These are phyloP conservation scores for Starmerella sirachaensis DNA, from an alignment of 805 yeast species.

Conservation along the genomic window DNA sequence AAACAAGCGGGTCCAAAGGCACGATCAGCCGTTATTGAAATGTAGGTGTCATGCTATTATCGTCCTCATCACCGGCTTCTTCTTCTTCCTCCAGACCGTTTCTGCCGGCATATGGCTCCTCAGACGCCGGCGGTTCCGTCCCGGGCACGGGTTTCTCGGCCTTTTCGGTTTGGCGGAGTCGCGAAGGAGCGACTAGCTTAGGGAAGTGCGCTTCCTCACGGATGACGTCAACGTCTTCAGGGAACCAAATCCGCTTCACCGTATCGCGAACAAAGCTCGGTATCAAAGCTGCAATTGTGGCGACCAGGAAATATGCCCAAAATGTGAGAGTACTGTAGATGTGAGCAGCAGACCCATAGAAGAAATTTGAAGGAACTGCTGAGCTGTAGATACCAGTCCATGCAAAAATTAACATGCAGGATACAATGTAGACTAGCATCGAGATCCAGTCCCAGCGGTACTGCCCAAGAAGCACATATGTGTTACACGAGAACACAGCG, in stretches of 20 bases:
- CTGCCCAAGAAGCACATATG: conserved; percentile 56
- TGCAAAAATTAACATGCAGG: conserved; percentile 46
- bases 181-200: conserved; percentile 6
- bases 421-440: conserved; percentile 39
- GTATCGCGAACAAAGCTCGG: conserved; percentile 51
- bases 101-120: not conserved
- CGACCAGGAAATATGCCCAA: conserved; percentile 55
- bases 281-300: conserved; percentile 41
- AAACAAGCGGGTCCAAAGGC: too few relatives aligned
- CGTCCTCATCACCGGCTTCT: too few relatives aligned
- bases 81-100: too few relatives aligned
- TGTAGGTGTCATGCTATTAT: too few relatives aligned
- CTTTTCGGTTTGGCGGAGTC: conserved; percentile 1
- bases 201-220: conserved; percentile 35
- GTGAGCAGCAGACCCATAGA: conserved; percentile 52
- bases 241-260: conserved; percentile 41
- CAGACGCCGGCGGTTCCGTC: not conserved
- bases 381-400: conserved; percentile 79
- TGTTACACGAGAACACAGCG: conserved; percentile 52
- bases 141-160: not conserved
- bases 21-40: too few relatives aligned
- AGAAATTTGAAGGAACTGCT: conserved; percentile 40
- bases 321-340: conserved; percentile 48
- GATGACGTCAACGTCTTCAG: conserved; percentile 58
- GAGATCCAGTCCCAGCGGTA: conserved; percentile 71